Evolutionary conservation across 2,329 filamentous ascomycete genomes (phyloP).

Genomic region (Colletotrichum chrysophilum): DNA sequence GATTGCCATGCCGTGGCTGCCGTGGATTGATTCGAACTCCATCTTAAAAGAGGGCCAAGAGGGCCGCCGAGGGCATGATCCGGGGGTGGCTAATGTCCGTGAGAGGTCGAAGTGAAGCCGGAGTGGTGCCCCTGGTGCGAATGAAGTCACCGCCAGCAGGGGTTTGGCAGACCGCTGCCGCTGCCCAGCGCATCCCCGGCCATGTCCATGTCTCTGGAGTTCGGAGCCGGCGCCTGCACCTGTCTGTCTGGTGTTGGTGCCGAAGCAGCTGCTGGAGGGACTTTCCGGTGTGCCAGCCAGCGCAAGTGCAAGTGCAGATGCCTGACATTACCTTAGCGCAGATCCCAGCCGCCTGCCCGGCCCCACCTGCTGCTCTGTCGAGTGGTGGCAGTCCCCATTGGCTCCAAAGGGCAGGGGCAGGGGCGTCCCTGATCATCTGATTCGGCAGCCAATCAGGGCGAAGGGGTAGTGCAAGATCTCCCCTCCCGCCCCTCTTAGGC

Average conservation of each 20-base stretch:
- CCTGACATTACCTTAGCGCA: constrained; percentile 18
- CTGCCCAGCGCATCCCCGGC: neutral
- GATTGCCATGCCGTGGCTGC: neutral
- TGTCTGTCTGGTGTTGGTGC: neutral
- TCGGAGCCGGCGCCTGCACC: neutral
- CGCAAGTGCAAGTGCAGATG: neutral
- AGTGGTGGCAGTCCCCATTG: neutral
- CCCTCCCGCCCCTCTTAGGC: neutral
- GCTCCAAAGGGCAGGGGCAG: neutral
- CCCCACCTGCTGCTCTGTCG: constrained; percentile 2
- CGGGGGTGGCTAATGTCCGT: neutral
- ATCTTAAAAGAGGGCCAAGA: neutral
- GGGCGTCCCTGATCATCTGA: neutral
- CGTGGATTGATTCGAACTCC: neutral
- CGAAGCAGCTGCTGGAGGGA: neutral
- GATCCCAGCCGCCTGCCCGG: constrained; percentile 9
- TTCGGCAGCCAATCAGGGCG: neutral
- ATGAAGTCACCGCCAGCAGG: constrained; percentile 1
- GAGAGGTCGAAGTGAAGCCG: neutral
- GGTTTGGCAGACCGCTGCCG: neutral
- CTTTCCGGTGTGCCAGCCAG: neutral
- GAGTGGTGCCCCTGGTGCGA: neutral
- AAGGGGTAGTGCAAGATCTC: neutral
- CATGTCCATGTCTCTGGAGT: neutral
- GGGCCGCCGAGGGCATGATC: neutral